Percentiles rank a stretch among this genome's conserved stretches.
These are phyloP conservation scores for Chytridiales sp. DNA, from an alignment of 371 early-diverging fungal genomes.

Conservation along the genomic window DNA sequence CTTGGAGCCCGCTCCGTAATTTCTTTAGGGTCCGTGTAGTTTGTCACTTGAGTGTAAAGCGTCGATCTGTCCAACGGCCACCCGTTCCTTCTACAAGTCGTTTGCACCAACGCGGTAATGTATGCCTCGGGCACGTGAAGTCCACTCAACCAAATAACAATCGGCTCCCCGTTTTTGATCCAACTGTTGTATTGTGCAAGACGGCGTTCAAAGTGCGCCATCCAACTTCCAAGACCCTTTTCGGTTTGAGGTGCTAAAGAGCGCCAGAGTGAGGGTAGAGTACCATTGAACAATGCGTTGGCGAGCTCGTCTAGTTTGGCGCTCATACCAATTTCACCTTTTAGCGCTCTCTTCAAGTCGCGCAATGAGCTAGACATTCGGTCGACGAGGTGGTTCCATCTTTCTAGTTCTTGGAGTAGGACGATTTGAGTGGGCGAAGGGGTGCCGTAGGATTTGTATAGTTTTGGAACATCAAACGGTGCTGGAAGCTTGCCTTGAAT, in stretches of 20 bases:
- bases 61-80: conserved; percentile 63
- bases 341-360: conserved; percentile 54
- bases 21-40: conserved; percentile 48
- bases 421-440: conserved; percentile 58
- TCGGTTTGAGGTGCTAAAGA: conserved; percentile 56
- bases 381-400: conserved; percentile 58
- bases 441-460: conserved; percentile 49
- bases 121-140: conserved; percentile 60
- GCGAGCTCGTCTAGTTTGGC: conserved; percentile 58
- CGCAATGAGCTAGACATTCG: conserved; percentile 47
- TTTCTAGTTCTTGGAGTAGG: conserved; percentile 58
- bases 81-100: conserved; percentile 54
- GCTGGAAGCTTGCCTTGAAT: conserved; percentile 53
- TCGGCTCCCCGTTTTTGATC: conserved; percentile 60
- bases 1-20: conserved; percentile 51
- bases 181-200: conserved; percentile 51
- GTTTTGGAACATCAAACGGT: conserved; percentile 49
- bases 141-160: conserved; percentile 58
- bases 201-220: conserved; percentile 55
- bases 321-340: conserved; percentile 63
- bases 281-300: conserved; percentile 54
- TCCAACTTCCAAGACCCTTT: conserved; percentile 58
- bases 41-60: conserved; percentile 59
- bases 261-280: conserved; percentile 53
- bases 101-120: conserved; percentile 58